phyloP scores from a whole-genome alignment of 345 rosid species.

The Passiflora organensis region DNA sequence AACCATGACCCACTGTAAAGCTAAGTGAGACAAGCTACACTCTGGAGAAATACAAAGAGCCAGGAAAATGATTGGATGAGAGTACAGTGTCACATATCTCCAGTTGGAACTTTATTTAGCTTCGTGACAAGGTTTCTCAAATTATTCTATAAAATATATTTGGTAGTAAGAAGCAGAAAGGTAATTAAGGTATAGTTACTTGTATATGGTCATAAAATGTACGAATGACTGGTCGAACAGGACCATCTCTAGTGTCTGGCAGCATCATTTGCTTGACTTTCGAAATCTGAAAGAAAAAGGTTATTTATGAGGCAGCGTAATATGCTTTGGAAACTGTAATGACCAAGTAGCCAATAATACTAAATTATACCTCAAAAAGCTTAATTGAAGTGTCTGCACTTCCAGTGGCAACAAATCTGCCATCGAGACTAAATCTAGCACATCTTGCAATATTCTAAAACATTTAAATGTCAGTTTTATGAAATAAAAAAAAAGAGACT shows the following conservation, averaged over 20 bases:
- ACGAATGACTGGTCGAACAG: conserved; percentile 64
- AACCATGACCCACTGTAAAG: not conserved
- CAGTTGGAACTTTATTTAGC: not conserved
- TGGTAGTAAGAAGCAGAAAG: conserved; percentile 3
- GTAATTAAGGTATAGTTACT: conserved; percentile 30
- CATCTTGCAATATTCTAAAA: conserved; percentile 76
- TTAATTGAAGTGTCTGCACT: conserved; percentile 84
- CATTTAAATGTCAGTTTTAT: conserved; percentile 17
- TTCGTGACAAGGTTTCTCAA: not conserved
- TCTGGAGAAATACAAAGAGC: not conserved
- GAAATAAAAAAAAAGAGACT: not conserved
- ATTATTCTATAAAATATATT: not conserved
- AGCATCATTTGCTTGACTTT: conserved; percentile 85
- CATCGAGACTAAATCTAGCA: conserved; percentile 85
- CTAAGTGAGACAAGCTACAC: not conserved
- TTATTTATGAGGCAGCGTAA: not conserved
- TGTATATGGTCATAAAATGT: conserved; percentile 81
- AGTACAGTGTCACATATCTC: not conserved
- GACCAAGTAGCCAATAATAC: not conserved
- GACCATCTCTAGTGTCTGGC: conserved; percentile 54
- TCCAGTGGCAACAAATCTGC: conserved; percentile 77
- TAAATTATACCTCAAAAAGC: conserved; percentile 63
- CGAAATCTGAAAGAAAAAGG: conserved; percentile 39
- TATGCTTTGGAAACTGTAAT: not conserved
- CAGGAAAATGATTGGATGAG: not conserved